phyloP scores from a whole-genome alignment of 352 stramenopile species.

The Phytophthora pisi region DNA sequence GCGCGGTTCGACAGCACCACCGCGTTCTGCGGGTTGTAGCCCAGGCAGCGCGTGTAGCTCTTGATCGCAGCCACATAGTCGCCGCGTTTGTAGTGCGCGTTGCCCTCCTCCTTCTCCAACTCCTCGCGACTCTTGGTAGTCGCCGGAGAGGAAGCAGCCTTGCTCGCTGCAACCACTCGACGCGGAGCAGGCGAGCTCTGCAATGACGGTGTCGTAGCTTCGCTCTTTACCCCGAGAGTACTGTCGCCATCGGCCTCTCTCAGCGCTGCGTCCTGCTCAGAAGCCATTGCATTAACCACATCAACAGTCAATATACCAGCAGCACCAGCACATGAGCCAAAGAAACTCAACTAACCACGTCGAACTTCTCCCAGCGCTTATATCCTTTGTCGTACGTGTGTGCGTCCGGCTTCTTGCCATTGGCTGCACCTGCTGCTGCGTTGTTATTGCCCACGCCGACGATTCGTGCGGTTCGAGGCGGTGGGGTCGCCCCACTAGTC shows the following conservation, averaged over 20 bases:
- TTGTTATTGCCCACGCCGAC: slow-evolving; percentile 4
- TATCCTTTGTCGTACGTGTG: slow-evolving; percentile 93
- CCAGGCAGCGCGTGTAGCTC: slow-evolving; percentile 90
- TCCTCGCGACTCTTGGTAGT: slow-evolving; percentile 49
- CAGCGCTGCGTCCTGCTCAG: slow-evolving; percentile 51
- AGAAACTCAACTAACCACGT: slow-evolving; percentile 58
- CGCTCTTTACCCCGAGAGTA: neutral
- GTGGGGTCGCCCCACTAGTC: slow-evolving; percentile 1
- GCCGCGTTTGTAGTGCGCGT: slow-evolving; percentile 88
- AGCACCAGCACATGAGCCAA: neutral
- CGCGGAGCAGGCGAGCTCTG: neutral
- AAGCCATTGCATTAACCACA: neutral
- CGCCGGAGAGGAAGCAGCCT: neutral
- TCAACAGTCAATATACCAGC: neutral
- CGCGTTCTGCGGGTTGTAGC: slow-evolving; percentile 68
- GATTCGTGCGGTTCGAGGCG: slow-evolving; percentile 27
- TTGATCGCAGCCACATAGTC: slow-evolving; percentile 90
- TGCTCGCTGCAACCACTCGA: slow-evolving; percentile 14
- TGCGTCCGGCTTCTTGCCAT: slow-evolving; percentile 46
- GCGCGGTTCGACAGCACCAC: slow-evolving; percentile 91
- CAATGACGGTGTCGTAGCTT: neutral
- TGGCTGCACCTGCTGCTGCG: neutral
- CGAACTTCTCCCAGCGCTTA: slow-evolving; percentile 90
- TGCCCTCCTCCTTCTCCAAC: slow-evolving; percentile 91
- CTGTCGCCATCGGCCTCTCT: slow-evolving; percentile 43